These are phyloP conservation scores for Glomus cerebriforme DNA, from an alignment of 192 early-diverging fungal genomes.

Conservation along the genomic window DNA sequence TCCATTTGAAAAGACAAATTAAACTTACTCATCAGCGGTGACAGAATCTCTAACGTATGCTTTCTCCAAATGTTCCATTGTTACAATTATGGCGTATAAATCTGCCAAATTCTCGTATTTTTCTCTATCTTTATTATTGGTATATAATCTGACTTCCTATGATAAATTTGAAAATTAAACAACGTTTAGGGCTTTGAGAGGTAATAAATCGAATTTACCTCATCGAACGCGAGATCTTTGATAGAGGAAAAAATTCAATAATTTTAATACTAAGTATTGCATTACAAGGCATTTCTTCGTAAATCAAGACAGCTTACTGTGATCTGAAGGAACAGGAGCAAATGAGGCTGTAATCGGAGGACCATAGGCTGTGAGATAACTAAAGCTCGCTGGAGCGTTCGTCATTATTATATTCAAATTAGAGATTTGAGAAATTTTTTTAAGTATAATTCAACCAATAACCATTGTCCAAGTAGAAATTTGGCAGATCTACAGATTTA, in stretches of 20 bases:
- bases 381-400: constrained; percentile 7
- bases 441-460: neutral
- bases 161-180: neutral
- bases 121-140: constrained; percentile 83
- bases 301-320: constrained; percentile 12
- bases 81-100: constrained; percentile 88
- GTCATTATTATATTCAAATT: neutral
- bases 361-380: constrained; percentile 10
- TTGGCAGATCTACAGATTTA: no score
- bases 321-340: neutral
- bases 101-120: constrained; percentile 91
- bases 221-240: constrained; percentile 9
- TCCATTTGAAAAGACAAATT: neutral
- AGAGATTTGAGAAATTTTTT: no score
- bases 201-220: neutral
- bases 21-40: constrained; percentile 70
- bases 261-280: neutral
- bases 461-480: neutral
- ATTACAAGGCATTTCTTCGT: neutral
- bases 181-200: neutral
- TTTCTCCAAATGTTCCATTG: constrained; percentile 89
- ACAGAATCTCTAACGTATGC: constrained; percentile 90
- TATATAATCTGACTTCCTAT: constrained; percentile 81
- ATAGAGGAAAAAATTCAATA: neutral
- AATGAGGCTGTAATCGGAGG: neutral